Conservation (phyloP, 768 basidiomycete species). For the Suillus americanus region DNA sequence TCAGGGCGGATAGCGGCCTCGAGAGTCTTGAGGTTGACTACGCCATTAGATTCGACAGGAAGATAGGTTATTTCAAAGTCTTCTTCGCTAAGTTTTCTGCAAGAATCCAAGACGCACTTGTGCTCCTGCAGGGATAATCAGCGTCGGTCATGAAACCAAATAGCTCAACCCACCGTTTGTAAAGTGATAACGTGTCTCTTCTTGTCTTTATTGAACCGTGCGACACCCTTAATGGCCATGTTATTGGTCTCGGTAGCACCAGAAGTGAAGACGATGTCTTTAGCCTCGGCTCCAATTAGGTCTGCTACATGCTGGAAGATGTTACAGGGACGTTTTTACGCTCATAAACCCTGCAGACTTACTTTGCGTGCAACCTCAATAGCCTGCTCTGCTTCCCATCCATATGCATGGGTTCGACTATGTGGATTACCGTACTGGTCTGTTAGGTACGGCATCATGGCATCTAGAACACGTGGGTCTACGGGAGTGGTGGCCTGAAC, state of each 20-base stretch:
- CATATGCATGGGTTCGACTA: constrained; percentile 97
- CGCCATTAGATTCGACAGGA: constrained; percentile 86
- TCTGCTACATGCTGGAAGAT: constrained; percentile 75
- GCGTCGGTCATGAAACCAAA: background rate
- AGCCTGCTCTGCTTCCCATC: constrained; percentile 97
- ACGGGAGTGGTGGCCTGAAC: constrained; percentile 92
- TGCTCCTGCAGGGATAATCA: constrained; percentile 67
- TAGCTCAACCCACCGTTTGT: constrained; percentile 68
- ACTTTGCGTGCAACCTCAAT: constrained; percentile 92
- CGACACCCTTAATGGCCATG: constrained; percentile 95
- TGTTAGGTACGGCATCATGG: constrained; percentile 93
- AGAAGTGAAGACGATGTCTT: constrained; percentile 96
- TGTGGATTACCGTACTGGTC: constrained; percentile 98
- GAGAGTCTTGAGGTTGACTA: constrained; percentile 75
- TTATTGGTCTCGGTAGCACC: constrained; percentile 99
- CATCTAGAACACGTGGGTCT: constrained; percentile 94
- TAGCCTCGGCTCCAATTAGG: constrained; percentile 89
- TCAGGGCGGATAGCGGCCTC: constrained; percentile 90
- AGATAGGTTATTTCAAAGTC: constrained; percentile 98
- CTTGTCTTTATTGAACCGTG: constrained; percentile 91
- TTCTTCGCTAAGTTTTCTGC: constrained; percentile 91
- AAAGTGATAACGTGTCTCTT: constrained; percentile 93
- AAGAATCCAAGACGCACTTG: constrained; percentile 98
- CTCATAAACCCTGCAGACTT: constrained; percentile 14
- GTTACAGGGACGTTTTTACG: constrained; percentile 2